Evolutionary conservation across 176 grass and related monocot species (phyloP), one percentile per base, ranked within the genome.

Genomic region (Aegilops longissima): DNA sequence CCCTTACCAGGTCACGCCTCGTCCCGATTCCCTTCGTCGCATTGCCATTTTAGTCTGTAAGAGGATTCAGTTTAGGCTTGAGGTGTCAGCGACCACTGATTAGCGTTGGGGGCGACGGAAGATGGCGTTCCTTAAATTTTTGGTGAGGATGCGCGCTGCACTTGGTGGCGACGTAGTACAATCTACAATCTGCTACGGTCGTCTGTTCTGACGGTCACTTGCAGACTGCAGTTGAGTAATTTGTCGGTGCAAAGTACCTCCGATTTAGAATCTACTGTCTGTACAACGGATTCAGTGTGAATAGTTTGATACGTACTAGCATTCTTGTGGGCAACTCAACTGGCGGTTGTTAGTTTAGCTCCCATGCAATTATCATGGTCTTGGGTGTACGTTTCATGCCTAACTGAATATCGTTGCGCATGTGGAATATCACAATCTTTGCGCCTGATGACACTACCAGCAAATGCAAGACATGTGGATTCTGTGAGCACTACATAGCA

Each of bases 1-100:
- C 82, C 95, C 93, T 27, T 95, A 86, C 80, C 95, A 97, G 76
- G 69, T 85, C n/a, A 73, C 23, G 8, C 29, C 77, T 68, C 70
- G 14, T 30, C 52, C 56, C 4, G 73, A 56, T 74, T 70, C 58
- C 80, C 8, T 77, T 47, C 2, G 17, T 73, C 66, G 24, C 70
- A 56, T 76, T 54, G 49, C 47, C 66, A 21, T 40, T 29, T 81
- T 14, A 3, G 34, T 35, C 34, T 35, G 5, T 35, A 35, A 35
- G 5, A 1, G 6, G 31, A 45, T 5, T n/a, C 61, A 14, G 25
- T 31, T n/a, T 45, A 33, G 82, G 5, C 16, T 45, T 73, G 34
- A 27, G 52, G 36, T 84, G 40, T 24, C 40, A 4, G 23, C 3
- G 40, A 8, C 39, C 38, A 39, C 69, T 10, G 51, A 73, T 23